Evolutionary conservation across 345 rosid species (phyloP).

Genomic region (Lepidium didymum): DNA sequence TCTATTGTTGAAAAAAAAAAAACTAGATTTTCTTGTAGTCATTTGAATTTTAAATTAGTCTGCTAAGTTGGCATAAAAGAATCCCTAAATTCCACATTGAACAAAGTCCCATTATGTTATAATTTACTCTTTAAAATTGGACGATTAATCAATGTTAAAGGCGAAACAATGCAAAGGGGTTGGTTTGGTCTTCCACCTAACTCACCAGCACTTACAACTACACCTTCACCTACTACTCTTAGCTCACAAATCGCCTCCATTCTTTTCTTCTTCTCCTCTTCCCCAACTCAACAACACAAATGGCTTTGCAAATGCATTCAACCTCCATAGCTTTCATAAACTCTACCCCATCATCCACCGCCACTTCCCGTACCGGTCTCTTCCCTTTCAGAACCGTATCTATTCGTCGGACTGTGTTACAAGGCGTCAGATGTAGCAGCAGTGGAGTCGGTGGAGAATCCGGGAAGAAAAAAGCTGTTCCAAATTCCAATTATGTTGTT

Average conservation of each 20-base stretch:
- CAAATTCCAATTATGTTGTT: constrained; percentile 88
- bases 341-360: not conserved
- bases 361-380: not conserved
- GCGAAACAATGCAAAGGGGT: not conserved
- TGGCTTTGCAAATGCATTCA: constrained; percentile 22
- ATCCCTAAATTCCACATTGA: no score
- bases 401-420: constrained; percentile 4
- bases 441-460: constrained; percentile 25
- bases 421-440: constrained; percentile 22
- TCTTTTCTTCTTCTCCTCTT: not conserved
- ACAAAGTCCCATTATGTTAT: no score
- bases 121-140: no score
- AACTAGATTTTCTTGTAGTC: no score
- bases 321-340: not conserved
- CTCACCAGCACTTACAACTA: not conserved
- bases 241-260: not conserved
- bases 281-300: not conserved
- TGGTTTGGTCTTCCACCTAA: constrained; percentile 21
- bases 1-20: no score
- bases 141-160: no score
- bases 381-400: not conserved
- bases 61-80: no score
- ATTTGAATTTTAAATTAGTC: no score
- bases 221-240: not conserved
- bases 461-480: constrained; percentile 50